Evolutionary conservation across 345 rosid species (phyloP), one percentile per base, ranked within the genome.

Genomic region (Cardiospermum halicacabum): DNA sequence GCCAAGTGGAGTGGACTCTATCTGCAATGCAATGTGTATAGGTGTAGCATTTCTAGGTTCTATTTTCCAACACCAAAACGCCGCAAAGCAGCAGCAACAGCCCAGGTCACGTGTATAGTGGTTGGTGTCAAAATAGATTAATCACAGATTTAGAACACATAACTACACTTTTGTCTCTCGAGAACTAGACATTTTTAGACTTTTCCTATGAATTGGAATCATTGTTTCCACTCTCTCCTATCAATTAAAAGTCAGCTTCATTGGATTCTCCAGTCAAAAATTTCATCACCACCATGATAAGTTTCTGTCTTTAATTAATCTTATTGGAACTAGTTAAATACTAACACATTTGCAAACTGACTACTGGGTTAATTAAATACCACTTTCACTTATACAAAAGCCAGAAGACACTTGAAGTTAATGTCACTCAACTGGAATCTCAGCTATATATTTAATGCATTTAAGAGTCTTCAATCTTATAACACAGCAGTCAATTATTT

Each of bases 171-270:
- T 68, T 72, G 79, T 72, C 72, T 16, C 66, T 78, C 24, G 36
- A 60, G 77, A 78, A 78, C 79, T 72, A 59, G 79, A 72, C 82
- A 78, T 13, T 8, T 18, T 19, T 45, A 30, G 59, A 10, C 71
- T 50, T 62, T 75, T 66, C 75, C 70, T 48, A 54, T 74, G 70
- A 65, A 56, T 53, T 15, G 24, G 72, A 65, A 68, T 78, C 53
- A 72, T 75, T 70, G 11, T n/a, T 36, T 58, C 77, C 70, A 69
- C 78, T 24, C 51, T 4, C 51, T 43, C 0, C 51, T 60, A 71
- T 69, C 4, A 45, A 30, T 0, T 51, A 24, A 51, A 26, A 53
- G 58, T 66, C 72, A 61, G 70, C 75, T 16, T 3, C 63, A 47
- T 66, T 24, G 62, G 58, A 72, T 61, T 32, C 53, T 51, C 42